phyloP scores from a whole-genome alignment of 495 filamentous ascomycete genomes.

The Immersiella caudata region DNA sequence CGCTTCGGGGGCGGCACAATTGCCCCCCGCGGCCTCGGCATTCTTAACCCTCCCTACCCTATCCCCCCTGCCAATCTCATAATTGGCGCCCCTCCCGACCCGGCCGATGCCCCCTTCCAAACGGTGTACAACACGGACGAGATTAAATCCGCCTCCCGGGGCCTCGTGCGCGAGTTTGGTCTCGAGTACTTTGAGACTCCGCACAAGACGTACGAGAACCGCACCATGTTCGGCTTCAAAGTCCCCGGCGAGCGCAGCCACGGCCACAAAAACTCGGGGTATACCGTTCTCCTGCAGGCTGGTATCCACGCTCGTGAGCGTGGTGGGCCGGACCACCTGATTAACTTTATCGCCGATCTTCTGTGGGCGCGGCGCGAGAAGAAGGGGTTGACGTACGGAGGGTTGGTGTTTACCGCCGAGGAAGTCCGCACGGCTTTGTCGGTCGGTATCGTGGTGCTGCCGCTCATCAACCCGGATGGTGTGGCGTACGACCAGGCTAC shows the following conservation, averaged over 20 bases:
- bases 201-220: constrained; percentile 21
- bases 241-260: not conserved
- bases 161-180: constrained; percentile 17
- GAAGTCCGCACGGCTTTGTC: constrained; percentile 42
- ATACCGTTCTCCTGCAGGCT: constrained; percentile 7
- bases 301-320: constrained; percentile 31
- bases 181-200: constrained; percentile 19
- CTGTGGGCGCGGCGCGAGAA: constrained; percentile 11
- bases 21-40: constrained; percentile 20
- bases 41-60: not conserved
- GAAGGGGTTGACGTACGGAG: constrained; percentile 39
- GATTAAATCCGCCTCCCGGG: constrained; percentile 18
- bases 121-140: constrained; percentile 21
- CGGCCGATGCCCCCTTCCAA: constrained; percentile 15
- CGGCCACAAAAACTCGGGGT: not conserved
- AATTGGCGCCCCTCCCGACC: not conserved
- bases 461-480: constrained; percentile 45
- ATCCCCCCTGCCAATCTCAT: not conserved
- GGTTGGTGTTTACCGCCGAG: constrained; percentile 40
- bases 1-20: constrained; percentile 27
- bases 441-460: constrained; percentile 45
- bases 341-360: constrained; percentile 25
- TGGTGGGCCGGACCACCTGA: constrained; percentile 24
- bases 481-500: constrained; percentile 41
- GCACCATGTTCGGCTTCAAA: constrained; percentile 21